Conservation (phyloP, 1,139 yeast genomes). For the Kodamaea alishanica region DNA sequence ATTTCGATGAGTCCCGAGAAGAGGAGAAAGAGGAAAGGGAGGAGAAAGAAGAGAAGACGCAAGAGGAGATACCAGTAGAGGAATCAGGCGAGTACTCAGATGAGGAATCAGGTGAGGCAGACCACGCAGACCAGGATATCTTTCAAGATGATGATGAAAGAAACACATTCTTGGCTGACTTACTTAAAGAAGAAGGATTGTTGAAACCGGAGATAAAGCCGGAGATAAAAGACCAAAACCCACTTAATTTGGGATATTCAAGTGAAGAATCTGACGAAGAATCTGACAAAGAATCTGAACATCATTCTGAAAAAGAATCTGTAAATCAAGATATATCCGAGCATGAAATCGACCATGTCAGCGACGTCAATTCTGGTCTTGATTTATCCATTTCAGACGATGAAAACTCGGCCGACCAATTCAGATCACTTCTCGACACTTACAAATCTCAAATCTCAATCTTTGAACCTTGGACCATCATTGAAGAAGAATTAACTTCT, state of each 20-base stretch:
- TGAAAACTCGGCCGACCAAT: constrained; percentile 11
- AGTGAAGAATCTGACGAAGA: not conserved
- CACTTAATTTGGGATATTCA: not conserved
- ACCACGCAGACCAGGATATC: constrained; percentile 4
- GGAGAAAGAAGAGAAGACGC: constrained; percentile 5
- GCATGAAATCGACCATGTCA: constrained; percentile 3
- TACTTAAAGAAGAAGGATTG: constrained; percentile 21
- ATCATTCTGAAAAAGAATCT: constrained; percentile 6
- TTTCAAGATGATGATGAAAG: constrained; percentile 10
- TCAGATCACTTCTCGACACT: constrained; percentile 23
- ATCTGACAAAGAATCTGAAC: constrained; percentile 7
- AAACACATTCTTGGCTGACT: constrained; percentile 14
- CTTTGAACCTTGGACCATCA: constrained; percentile 39
- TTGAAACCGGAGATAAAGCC: constrained; percentile 4
- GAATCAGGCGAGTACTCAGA: constrained; percentile 5
- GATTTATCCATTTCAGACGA: constrained; percentile 21
- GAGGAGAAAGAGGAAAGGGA: constrained; percentile 4
- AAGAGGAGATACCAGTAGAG: constrained; percentile 7
- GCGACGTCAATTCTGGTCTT: constrained; percentile 11
- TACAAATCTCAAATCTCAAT: constrained; percentile 25
- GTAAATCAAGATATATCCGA: constrained; percentile 1
- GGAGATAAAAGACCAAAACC: not conserved
- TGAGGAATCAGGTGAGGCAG: constrained; percentile 5
- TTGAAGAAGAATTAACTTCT: constrained; percentile 35
- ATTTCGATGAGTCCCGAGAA: not conserved